Percentiles rank a stretch among this genome's conserved stretches.
Evolutionary conservation across 108 stramenopile species (phyloP).

Genomic region (Fragilaria crotonensis): DNA sequence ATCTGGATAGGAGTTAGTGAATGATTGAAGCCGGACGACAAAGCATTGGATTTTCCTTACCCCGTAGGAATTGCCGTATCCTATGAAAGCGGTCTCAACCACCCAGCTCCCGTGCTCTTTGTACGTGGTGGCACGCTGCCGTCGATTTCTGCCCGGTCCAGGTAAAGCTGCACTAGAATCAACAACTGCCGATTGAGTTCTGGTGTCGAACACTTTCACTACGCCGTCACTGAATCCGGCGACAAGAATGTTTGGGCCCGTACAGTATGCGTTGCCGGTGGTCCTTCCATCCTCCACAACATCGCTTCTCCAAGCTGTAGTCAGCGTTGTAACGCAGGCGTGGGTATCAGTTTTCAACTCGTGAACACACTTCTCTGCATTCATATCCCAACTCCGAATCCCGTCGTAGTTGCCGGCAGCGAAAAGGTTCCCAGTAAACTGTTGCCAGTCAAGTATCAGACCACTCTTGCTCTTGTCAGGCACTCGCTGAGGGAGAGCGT

Average conservation of each 20-base stretch:
- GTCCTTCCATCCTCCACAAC: not conserved
- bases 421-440: slow-evolving; percentile 53
- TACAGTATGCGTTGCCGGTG: slow-evolving; percentile 18
- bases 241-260: slow-evolving; percentile 67
- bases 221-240: slow-evolving; percentile 89
- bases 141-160: slow-evolving; percentile 4
- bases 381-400: slow-evolving; percentile 92
- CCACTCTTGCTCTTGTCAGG: slow-evolving; percentile 63
- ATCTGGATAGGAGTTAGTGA: slow-evolving; percentile 34
- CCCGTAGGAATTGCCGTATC: slow-evolving; percentile 23
- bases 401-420: slow-evolving; percentile 72
- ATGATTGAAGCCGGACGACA: no score
- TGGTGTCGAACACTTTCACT: slow-evolving; percentile 80
- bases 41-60: not conserved
- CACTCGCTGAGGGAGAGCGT: slow-evolving; percentile 74
- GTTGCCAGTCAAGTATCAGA: slow-evolving; percentile 85
- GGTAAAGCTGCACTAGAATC: not conserved
- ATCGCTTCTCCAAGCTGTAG: no score
- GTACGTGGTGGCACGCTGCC: slow-evolving; percentile 23
- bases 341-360: slow-evolving; percentile 47
- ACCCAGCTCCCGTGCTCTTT: slow-evolving; percentile 84
- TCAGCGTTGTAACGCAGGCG: slow-evolving; percentile 78
- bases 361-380: slow-evolving; percentile 50
- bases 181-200: slow-evolving; percentile 10
- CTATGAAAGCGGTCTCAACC: slow-evolving; percentile 64